Conservation (phyloP, 176 grass and related monocot species). For the Aegilops speltoides region DNA sequence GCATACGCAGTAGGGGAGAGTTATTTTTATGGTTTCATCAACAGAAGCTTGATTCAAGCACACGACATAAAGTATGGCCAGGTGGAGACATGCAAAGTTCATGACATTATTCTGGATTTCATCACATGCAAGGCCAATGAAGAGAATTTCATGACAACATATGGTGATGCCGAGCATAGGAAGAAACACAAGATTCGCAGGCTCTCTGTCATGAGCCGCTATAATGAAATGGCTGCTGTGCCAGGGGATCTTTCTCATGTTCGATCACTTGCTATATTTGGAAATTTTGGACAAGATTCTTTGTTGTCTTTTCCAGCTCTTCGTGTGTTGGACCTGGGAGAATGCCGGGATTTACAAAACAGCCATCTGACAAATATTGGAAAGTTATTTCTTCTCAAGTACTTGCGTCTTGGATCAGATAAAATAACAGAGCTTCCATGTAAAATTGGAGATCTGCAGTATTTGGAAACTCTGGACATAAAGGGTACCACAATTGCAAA, state of each 20-base stretch:
- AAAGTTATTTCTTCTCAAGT: not conserved
- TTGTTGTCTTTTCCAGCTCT: not conserved
- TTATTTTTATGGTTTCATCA: not conserved
- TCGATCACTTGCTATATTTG: not conserved
- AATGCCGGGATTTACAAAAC: not conserved
- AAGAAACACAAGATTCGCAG: not conserved
- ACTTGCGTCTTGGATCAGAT: not conserved
- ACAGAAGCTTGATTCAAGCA: slow-evolving; percentile 12
- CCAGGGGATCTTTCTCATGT: not conserved
- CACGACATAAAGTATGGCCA: not conserved
- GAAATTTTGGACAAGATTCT: not conserved
- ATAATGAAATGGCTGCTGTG: not conserved
- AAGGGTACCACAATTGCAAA: fast-evolving
- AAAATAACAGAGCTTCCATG: not conserved
- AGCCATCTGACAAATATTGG: not conserved
- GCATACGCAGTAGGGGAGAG: not conserved
- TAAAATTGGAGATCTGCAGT: not conserved
- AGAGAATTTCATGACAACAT: not conserved
- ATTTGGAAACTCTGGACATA: not conserved
- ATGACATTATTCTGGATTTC: not conserved
- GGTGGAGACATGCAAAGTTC: not conserved
- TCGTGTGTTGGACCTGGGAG: not conserved
- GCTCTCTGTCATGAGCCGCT: not conserved
- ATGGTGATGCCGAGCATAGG: not conserved
- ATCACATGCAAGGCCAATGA: not conserved